Conservation (phyloP, 495 filamentous ascomycete genomes). For the Hyaloscypha bicolor region DNA sequence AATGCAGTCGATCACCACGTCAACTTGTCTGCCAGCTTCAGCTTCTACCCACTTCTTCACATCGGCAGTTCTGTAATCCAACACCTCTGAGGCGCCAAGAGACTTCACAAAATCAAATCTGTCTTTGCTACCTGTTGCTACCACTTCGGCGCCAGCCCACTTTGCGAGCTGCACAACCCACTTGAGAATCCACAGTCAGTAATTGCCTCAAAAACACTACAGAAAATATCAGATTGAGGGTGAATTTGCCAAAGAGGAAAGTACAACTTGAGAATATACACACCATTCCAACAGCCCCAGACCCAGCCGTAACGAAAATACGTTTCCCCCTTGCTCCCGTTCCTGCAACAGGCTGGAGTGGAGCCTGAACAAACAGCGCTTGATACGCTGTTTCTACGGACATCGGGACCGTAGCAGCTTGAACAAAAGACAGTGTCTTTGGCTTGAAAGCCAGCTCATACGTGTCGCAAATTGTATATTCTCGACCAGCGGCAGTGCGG, state of each 20-base stretch:
- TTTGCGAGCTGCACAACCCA: conserved; percentile 60
- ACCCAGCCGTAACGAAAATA: conserved; percentile 52
- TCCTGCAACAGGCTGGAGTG: conserved; percentile 29
- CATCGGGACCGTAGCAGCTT: conserved; percentile 56
- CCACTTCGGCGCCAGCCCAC: conserved; percentile 43
- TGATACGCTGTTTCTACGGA: conserved; percentile 60
- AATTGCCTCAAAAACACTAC: too few relatives aligned
- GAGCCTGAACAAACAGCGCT: conserved; percentile 57
- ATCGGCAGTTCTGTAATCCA: conserved; percentile 46
- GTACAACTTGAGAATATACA: too few relatives aligned
- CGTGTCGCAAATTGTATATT: conserved; percentile 53
- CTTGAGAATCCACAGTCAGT: too few relatives aligned
- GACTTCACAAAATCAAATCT: conserved; percentile 39
- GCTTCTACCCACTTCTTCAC: conserved; percentile 42
- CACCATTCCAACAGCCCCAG: conserved; percentile 52
- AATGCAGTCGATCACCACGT: conserved; percentile 56
- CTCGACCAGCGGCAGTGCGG: conserved; percentile 53
- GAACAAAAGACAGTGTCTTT: conserved; percentile 45
- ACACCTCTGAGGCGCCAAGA: conserved; percentile 47
- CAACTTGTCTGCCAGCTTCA: conserved; percentile 37
- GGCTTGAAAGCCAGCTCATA: conserved; percentile 54
- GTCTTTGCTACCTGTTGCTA: conserved; percentile 45
- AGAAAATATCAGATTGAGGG: too few relatives aligned
- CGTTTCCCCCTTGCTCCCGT: conserved; percentile 38
- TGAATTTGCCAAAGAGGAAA: too few relatives aligned